These are phyloP conservation scores for Trichoderma virens DNA, from an alignment of 495 filamentous ascomycete genomes.

Conservation along the genomic window DNA sequence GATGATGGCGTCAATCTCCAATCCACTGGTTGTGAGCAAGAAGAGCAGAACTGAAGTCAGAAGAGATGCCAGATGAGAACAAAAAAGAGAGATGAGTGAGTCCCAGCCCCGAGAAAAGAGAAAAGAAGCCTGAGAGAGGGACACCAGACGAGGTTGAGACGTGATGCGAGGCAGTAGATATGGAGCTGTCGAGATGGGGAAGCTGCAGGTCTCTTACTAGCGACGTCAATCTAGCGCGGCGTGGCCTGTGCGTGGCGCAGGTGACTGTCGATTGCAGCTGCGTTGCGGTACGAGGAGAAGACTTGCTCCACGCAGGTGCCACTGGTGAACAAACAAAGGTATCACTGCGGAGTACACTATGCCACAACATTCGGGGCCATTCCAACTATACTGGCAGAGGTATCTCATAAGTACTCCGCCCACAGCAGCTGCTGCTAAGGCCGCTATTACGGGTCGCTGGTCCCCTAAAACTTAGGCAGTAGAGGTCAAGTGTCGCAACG, in stretches of 20 bases:
- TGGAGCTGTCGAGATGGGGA: background rate
- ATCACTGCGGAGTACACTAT: no score
- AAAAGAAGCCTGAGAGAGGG: no score
- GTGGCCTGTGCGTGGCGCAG: constrained; percentile 8
- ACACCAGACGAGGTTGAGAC: no score
- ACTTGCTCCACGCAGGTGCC: background rate
- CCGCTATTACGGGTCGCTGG: background rate
- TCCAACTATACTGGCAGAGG: no score
- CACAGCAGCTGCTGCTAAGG: background rate
- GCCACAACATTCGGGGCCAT: background rate
- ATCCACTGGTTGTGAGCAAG: no score
- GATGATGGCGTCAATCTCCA: no score
- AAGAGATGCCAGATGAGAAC: no score
- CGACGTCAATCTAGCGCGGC: constrained; percentile 3
- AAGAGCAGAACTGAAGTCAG: no score
- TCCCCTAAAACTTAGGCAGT: background rate
- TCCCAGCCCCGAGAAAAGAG: no score
- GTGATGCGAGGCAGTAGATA: no score
- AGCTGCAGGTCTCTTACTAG: background rate
- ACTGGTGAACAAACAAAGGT: background rate
- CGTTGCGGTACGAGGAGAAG: background rate
- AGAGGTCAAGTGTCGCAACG: background rate
- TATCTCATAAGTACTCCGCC: background rate
- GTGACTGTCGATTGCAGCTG: constrained; percentile 3
- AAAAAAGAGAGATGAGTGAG: no score